Evolutionary conservation across 2,329 filamentous ascomycete species (phyloP).

Genomic region (Myriosclerotinia scirpicola): DNA sequence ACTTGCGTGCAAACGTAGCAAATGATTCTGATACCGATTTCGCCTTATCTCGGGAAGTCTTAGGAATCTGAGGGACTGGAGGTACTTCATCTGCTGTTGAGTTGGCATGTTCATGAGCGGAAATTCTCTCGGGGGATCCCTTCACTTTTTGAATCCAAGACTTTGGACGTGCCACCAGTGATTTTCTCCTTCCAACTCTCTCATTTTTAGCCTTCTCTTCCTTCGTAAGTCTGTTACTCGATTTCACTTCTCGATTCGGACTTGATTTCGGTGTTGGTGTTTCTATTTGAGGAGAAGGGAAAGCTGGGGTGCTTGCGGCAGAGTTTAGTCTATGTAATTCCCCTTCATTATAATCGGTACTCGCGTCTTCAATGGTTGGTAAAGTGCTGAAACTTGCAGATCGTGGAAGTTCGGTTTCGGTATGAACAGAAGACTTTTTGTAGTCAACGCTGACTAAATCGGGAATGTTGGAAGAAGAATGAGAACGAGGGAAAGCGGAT

Average conservation of each 20-base stretch:
- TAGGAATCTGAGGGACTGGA: conserved; percentile 38
- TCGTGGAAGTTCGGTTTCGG: conserved; percentile 46
- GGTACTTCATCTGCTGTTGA: conserved; percentile 41
- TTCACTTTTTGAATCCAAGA: conserved; percentile 41
- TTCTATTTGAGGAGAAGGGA: conserved; percentile 10
- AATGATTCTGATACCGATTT: conserved; percentile 52
- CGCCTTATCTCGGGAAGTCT: conserved; percentile 41
- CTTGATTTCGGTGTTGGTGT: conserved; percentile 23
- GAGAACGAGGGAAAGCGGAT: conserved; percentile 38
- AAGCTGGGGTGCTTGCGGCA: conserved; percentile 27
- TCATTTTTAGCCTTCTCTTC: conserved; percentile 37
- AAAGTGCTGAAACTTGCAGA: conserved; percentile 60
- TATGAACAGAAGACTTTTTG: conserved; percentile 28
- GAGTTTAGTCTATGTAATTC: conserved; percentile 28
- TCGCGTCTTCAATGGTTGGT: conserved; percentile 41
- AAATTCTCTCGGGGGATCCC: conserved; percentile 37
- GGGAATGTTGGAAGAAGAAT: conserved; percentile 40
- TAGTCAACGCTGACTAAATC: conserved; percentile 36
- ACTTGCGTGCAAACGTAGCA: conserved; percentile 51
- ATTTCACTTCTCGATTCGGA: conserved; percentile 28
- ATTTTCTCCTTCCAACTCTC: conserved; percentile 39
- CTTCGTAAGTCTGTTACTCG: conserved; percentile 29
- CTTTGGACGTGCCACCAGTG: conserved; percentile 40
- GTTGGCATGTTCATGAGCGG: conserved; percentile 26
- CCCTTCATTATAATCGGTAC: conserved; percentile 29